phyloP scores from a whole-genome alignment of 768 basidiomycete species.

The Zangia roseola region DNA sequence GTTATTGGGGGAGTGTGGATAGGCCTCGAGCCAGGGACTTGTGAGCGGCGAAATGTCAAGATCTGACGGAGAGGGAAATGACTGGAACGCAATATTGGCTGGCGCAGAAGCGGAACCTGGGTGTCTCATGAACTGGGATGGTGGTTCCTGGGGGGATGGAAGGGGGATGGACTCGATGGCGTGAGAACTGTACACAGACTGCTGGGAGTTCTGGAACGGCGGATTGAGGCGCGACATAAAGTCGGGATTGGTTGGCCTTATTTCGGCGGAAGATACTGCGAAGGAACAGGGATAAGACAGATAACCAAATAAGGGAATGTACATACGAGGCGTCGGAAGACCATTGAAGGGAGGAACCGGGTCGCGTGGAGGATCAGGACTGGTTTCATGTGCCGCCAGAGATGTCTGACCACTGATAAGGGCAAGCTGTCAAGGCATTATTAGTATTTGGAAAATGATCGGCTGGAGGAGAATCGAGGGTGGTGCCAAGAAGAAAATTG shows the following conservation, averaged over 20 bases:
- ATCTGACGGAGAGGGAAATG: constrained; percentile 48
- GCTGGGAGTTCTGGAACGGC: constrained; percentile 35
- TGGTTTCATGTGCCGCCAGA: constrained; percentile 37
- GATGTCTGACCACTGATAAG: constrained; percentile 52
- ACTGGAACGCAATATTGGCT: constrained; percentile 69
- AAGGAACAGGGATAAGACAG: constrained; percentile 13
- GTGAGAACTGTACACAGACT: constrained; percentile 27
- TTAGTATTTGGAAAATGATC: constrained; percentile 12
- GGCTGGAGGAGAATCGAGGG: constrained; percentile 3
- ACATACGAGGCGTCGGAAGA: constrained; percentile 68
- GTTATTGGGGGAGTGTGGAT: constrained; percentile 35
- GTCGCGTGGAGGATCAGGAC: constrained; percentile 35
- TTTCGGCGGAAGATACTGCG: constrained; percentile 62
- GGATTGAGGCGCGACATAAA: constrained; percentile 65
- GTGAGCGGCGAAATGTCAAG: constrained; percentile 78
- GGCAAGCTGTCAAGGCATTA: constrained; percentile 50
- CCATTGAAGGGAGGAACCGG: constrained; percentile 42
- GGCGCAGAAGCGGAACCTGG: constrained; percentile 62
- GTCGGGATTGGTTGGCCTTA: constrained; percentile 57
- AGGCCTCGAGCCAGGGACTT: constrained; percentile 76
- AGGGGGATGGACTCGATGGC: constrained; percentile 26
- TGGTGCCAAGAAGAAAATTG: constrained; percentile 5
- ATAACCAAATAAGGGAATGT: constrained; percentile 8
- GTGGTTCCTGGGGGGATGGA: constrained; percentile 31
- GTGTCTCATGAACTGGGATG: constrained; percentile 31